phyloP scores from a whole-genome alignment of 352 stramenopile genomes.

The Salisapilia sapeloensis region DNA sequence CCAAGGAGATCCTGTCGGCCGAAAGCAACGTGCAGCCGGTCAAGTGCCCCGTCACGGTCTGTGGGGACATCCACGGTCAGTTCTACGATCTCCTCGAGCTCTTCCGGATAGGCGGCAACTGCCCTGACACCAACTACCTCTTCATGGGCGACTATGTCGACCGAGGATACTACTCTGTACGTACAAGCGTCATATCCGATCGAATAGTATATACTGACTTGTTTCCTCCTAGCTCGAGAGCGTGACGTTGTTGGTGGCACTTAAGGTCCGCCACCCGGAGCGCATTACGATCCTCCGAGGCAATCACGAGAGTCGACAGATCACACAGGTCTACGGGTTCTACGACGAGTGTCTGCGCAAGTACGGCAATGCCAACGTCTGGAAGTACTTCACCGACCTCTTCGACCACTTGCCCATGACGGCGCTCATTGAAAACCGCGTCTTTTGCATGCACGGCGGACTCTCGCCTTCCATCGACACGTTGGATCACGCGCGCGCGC shows the following conservation, averaged over 20 bases:
- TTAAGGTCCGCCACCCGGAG: conserved; percentile 76
- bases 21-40: conserved; percentile 81
- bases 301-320: conserved; percentile 45
- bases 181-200: too few species aligned
- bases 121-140: conserved; percentile 82
- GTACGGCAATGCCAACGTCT: conserved; percentile 78
- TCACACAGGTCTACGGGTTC: conserved; percentile 47
- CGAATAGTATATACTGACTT: too few species aligned
- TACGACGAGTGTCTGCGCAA: conserved; percentile 60
- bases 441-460: conserved; percentile 83
- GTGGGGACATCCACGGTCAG: conserved; percentile 80
- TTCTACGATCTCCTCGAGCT: conserved; percentile 83
- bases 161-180: conserved; percentile 80
- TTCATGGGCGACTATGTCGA: conserved; percentile 87
- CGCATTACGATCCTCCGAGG: conserved; percentile 68
- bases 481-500: conserved; percentile 64
- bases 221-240: too few species aligned
- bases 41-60: conserved; percentile 72
- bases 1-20: conserved; percentile 72
- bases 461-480: conserved; percentile 80
- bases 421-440: conserved; percentile 75
- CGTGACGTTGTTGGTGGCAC: conserved; percentile 62
- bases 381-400: conserved; percentile 83
- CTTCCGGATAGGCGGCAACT: conserved; percentile 77
- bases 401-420: conserved; percentile 82